Conservation (phyloP, 2,329 filamentous ascomycete species). For the Beauveria medogensis region DNA sequence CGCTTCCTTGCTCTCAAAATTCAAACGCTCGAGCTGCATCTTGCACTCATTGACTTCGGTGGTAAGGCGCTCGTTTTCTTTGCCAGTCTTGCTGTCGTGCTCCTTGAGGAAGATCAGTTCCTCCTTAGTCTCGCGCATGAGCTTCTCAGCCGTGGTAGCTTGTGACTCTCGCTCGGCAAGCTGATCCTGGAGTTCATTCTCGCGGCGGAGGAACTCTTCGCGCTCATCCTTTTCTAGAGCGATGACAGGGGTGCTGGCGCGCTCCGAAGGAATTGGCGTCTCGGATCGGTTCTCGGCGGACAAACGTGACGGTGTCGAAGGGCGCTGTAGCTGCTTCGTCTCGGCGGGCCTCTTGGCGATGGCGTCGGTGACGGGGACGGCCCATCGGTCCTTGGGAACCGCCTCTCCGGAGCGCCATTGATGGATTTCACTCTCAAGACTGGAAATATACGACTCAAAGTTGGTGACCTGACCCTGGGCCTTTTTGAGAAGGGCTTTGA, state of each 20-base stretch:
- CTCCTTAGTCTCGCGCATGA: slow-evolving; percentile 73
- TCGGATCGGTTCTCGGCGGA: slow-evolving; percentile 52
- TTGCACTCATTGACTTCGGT: slow-evolving; percentile 85
- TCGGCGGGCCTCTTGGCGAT: slow-evolving; percentile 33
- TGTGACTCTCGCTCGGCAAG: slow-evolving; percentile 85
- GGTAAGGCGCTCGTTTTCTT: slow-evolving; percentile 82
- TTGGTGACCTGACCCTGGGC: slow-evolving; percentile 82
- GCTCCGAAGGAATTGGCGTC: slow-evolving; percentile 63
- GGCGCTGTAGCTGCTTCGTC: slow-evolving; percentile 32
- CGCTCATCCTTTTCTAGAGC: slow-evolving; percentile 92
- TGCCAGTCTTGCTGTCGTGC: slow-evolving; percentile 71
- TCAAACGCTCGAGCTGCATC: slow-evolving; percentile 93
- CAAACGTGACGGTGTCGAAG: slow-evolving; percentile 45
- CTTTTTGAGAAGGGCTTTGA: slow-evolving; percentile 89
- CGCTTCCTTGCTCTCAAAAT: slow-evolving; percentile 88
- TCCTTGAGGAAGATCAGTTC: slow-evolving; percentile 82
- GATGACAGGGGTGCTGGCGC: slow-evolving; percentile 78
- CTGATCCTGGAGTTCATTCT: slow-evolving; percentile 97
- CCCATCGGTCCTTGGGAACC: slow-evolving; percentile 87
- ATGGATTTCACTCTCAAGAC: slow-evolving; percentile 75
- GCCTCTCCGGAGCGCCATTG: slow-evolving; percentile 81
- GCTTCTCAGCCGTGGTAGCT: slow-evolving; percentile 71
- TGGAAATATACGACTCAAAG: slow-evolving; percentile 79
- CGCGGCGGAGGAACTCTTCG: slow-evolving; percentile 87
- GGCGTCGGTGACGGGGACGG: slow-evolving; percentile 47